Conservation (phyloP, 192 early-diverging fungal genomes). For the Coemansia sp. region DNA sequence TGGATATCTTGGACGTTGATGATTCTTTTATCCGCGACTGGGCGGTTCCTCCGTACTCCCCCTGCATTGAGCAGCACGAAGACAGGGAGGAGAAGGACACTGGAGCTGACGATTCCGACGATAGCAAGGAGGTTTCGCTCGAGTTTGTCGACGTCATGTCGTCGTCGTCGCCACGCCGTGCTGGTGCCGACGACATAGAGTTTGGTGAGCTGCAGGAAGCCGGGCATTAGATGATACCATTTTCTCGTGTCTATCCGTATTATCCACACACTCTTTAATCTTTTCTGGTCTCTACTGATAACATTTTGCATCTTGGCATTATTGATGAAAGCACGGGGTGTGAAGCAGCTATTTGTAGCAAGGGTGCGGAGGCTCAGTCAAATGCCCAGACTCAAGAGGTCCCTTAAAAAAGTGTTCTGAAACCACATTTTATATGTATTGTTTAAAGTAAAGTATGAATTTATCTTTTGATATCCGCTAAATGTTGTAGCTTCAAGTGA, state of each 20-base stretch:
- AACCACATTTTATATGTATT: no score
- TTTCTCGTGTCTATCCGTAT: background rate
- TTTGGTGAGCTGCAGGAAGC: conserved; percentile 30
- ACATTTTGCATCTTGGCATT: no score
- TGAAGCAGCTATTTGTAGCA: no score
- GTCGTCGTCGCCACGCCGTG: background rate
- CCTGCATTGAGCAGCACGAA: conserved; percentile 5
- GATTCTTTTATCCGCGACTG: conserved; percentile 53
- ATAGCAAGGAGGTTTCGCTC: background rate
- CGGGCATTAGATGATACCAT: background rate
- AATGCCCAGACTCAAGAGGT: no score
- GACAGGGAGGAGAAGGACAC: background rate
- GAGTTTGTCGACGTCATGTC: conserved; percentile 24
- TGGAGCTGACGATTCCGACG: background rate
- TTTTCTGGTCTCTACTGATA: no score
- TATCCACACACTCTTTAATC: no score
- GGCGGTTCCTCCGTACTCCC: conserved; percentile 48
- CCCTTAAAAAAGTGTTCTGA: no score
- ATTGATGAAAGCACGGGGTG: no score
- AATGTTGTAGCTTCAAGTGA: no score
- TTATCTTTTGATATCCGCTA: no score
- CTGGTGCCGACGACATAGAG: conserved; percentile 18
- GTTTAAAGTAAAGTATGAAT: no score
- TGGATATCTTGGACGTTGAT: conserved; percentile 48
- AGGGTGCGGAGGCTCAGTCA: no score